A percentile compares a stretch with the other conserved stretches of the same genome.
These are phyloP conservation scores for Diaporthe amygdali DNA, from an alignment of 2,329 filamentous ascomycete species.

Conservation along the genomic window DNA sequence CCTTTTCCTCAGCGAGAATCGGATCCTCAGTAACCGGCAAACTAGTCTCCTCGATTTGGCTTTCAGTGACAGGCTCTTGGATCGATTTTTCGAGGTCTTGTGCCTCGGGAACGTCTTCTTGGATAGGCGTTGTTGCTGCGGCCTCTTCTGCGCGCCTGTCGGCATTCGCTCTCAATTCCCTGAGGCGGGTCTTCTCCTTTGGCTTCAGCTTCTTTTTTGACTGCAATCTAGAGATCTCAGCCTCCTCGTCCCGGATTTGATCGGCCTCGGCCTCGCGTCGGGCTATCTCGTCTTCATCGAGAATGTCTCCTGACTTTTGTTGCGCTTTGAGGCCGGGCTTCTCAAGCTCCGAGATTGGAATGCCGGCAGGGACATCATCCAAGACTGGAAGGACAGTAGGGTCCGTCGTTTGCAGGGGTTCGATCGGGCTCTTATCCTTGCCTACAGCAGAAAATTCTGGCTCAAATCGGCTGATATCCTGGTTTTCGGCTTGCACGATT, in stretches of 20 bases:
- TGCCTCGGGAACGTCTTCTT: background rate
- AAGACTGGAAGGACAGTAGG: background rate
- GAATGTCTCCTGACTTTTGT: background rate
- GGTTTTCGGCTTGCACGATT: background rate
- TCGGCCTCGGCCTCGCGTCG: constrained; percentile 10
- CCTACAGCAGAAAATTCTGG: background rate
- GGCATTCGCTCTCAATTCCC: constrained; percentile 9
- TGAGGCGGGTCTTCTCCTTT: constrained; percentile 22
- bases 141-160: constrained; percentile 17
- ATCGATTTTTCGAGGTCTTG: background rate
- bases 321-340: background rate
- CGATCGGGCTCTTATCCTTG: background rate
- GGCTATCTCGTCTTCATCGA: constrained; percentile 1
- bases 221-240: constrained; percentile 12
- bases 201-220: constrained; percentile 14
- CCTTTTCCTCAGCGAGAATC: background rate
- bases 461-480: background rate
- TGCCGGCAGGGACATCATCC: background rate
- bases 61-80: background rate
- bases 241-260: constrained; percentile 12
- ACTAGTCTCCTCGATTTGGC: background rate
- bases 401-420: background rate
- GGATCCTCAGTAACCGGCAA: background rate
- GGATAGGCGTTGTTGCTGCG: background rate
- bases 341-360: background rate